Conservation (phyloP, 306 rosid species). For the cucumber (Cucumis sativus) region Cucumber_9930_V3 NC_026661.2:2276501-2277000, state of each 20-base stretch:
- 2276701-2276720: conserved; percentile 62
- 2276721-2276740: conserved; percentile 71
- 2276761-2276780: conserved; percentile 90
- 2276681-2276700: conserved; percentile 91
- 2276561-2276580: not conserved
- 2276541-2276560: not conserved
- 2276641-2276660: conserved; percentile 65
- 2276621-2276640: not conserved
- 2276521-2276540: not conserved
- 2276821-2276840: not conserved
- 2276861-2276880: not conserved
- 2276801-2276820: conserved; percentile 9
- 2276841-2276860: not conserved
- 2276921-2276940: not conserved
- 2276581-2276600: not conserved
- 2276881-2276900: not conserved
- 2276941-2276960: not conserved
- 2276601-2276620: not conserved
- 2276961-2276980: too few relatives aligned
- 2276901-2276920: not conserved
- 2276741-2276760: conserved; percentile 83
- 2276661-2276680: conserved; percentile 60
- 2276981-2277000: too few relatives aligned
- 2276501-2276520: not conserved
- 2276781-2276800: not conserved